Evolutionary conservation across 257 asterid genomes (phyloP), one percentile per base, ranked within the genome.

Genomic region (Jasminum sambac): DNA sequence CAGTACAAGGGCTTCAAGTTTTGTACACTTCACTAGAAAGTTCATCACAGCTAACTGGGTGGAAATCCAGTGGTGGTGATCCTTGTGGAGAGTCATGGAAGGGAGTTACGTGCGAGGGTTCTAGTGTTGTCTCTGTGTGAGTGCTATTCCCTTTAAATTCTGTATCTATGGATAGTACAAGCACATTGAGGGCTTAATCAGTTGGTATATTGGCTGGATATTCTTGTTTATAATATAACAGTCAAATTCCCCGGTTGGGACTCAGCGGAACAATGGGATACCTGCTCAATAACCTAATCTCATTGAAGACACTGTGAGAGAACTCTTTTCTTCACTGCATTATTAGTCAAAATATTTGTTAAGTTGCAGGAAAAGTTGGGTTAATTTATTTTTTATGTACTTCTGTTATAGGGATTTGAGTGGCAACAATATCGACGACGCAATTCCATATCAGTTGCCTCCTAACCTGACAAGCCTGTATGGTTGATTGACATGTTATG

Each of bases 1-100:
- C 92, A 91, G 98, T 86, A 63, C 96, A 81, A 84, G 94, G 90
- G 75, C 94, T 90, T 70, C 97, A 95, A 81, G 89, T 85, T 75
- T 75, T 95, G 82, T 92, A 89, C 75, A 60, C 84, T 74, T 86
- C 99, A 21, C 44, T 95, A 74, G 90, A 88, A 74, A 90, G 83
- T 82, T 89, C 99, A 39, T 72, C 91, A 2, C 92, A 87, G 79
- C 87, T 95, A 72, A 80, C 87, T 17, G 84, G 91, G 77, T 95
- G 98, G 99, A 88, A 86, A 75, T 70, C 96, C 5, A 88, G 76
- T 65, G 96, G 96, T 10, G 95, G 95, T 5, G 99, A 95, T 86
- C 99, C 99, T 6, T 95, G 98, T 76, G 95, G 88, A 55, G 98
- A 90, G 80, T 87, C 92, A 8, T 91, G 99, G 98, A 87, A 60